These are phyloP conservation scores for Dactylonectria macrodidyma DNA, from an alignment of 2,329 filamentous ascomycete species.

Conservation along the genomic window DNA sequence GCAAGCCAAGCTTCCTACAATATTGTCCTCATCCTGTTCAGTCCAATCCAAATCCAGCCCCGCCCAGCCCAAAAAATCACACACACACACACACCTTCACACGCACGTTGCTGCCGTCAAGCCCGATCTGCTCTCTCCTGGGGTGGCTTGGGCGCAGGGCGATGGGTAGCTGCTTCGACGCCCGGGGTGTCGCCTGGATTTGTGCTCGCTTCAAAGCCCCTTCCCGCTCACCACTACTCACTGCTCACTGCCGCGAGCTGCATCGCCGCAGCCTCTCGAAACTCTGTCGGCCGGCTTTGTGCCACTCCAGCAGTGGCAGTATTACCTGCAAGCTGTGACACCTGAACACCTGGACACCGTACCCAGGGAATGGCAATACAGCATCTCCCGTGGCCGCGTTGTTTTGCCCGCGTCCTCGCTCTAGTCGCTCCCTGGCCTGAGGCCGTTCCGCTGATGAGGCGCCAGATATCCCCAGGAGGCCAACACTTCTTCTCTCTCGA, in stretches of 20 bases:
- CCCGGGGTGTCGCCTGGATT: conserved; percentile 36
- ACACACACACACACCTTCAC: too few relatives aligned
- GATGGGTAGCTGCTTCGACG: conserved; percentile 44
- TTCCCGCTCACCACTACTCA: conserved; percentile 27
- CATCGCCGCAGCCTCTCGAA: conserved; percentile 47
- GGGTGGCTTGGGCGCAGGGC: conserved; percentile 45
- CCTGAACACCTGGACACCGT: conserved; percentile 48
- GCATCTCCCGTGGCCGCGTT: conserved; percentile 47
- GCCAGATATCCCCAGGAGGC: conserved; percentile 70
- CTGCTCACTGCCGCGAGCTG: conserved; percentile 43
- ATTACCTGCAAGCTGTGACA: conserved; percentile 49
- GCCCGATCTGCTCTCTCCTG: conserved; percentile 35
- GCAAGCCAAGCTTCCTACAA: background rate
- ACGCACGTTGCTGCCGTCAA: conserved; percentile 34
- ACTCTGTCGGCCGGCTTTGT: conserved; percentile 44
- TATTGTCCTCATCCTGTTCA: too few relatives aligned
- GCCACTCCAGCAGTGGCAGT: conserved; percentile 47
- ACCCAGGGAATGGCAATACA: conserved; percentile 51
- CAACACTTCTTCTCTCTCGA: conserved; percentile 65
- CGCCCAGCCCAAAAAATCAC: conserved; percentile 26
- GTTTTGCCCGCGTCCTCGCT: conserved; percentile 43
- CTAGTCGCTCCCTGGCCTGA: conserved; percentile 36
- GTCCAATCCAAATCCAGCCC: conserved; percentile 9
- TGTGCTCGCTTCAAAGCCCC: conserved; percentile 31
- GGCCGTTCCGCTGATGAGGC: conserved; percentile 46